These are phyloP conservation scores for Chalaropsis ovoidea DNA, from an alignment of 2,329 filamentous ascomycete genomes.

Conservation along the genomic window DNA sequence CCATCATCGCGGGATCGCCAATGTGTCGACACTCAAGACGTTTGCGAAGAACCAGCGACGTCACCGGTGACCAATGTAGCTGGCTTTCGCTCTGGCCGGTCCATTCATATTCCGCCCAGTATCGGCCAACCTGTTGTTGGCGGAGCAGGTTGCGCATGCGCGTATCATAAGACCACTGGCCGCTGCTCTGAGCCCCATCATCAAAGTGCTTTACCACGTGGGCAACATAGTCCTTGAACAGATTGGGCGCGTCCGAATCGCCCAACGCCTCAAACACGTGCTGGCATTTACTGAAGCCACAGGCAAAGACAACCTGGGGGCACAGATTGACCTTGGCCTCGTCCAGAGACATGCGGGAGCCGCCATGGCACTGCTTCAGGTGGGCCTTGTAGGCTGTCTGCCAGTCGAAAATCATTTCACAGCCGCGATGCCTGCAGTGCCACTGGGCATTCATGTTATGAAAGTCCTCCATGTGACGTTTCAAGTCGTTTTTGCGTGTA, in stretches of 20 bases:
- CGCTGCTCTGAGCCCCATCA: slow-evolving; percentile 33
- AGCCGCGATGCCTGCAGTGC: slow-evolving; percentile 38
- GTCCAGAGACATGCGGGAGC: slow-evolving; percentile 36
- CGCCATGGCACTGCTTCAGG: slow-evolving; percentile 38
- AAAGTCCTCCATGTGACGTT: slow-evolving; percentile 41
- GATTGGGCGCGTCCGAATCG: slow-evolving; percentile 34
- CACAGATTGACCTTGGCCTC: slow-evolving; percentile 38
- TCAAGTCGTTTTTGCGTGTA: slow-evolving; percentile 41
- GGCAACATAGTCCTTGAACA: slow-evolving; percentile 39
- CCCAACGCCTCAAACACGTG: slow-evolving; percentile 38
- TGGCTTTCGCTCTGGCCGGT: slow-evolving; percentile 31
- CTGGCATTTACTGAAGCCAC: slow-evolving; percentile 39
- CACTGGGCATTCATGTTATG: slow-evolving; percentile 41
- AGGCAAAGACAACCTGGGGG: slow-evolving; percentile 41
- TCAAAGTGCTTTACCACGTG: slow-evolving; percentile 42
- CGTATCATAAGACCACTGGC: slow-evolving; percentile 38
- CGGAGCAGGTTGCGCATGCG: slow-evolving; percentile 39
- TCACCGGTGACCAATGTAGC: slow-evolving; percentile 37
- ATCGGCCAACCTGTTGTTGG: slow-evolving; percentile 33
- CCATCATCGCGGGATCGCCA: slow-evolving; percentile 34
- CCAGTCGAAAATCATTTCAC: slow-evolving; percentile 40
- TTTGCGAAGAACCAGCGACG: slow-evolving; percentile 37
- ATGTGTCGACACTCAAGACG: slow-evolving; percentile 40
- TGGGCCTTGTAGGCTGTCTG: slow-evolving; percentile 41
- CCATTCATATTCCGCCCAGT: slow-evolving; percentile 35